A percentile compares a stretch with the other conserved stretches of the same genome.
Evolutionary conservation across 345 rosid species (phyloP).

Genomic region (Viola odorata): DNA sequence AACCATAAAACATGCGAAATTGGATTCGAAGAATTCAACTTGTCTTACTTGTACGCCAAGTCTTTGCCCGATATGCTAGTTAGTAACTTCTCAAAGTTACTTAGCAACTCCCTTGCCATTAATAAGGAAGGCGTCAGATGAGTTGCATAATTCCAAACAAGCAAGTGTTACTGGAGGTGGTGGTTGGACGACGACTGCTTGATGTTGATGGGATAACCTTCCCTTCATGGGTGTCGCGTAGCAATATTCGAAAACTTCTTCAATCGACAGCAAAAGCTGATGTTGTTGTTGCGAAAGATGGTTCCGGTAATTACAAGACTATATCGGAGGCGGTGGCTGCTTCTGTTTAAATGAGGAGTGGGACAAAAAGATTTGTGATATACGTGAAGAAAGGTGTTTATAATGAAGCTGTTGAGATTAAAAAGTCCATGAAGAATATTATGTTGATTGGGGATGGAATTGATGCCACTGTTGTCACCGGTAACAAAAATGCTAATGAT

Average conservation of each 20-base stretch:
- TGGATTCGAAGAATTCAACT: conserved; percentile 61
- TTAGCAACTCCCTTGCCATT: conserved; percentile 71
- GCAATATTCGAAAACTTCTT: conserved; percentile 52
- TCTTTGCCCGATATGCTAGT: conserved; percentile 30
- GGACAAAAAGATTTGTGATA: conserved; percentile 46
- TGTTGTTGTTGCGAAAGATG: conserved; percentile 81
- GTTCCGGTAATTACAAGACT: conserved; percentile 60
- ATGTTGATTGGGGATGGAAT: conserved; percentile 85
- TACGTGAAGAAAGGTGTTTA: conserved; percentile 74
- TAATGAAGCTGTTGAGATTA: conserved; percentile 54
- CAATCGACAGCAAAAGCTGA: conserved; percentile 38
- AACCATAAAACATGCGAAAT: conserved; percentile 66
- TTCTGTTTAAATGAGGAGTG: conserved; percentile 22
- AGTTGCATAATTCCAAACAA: background rate
- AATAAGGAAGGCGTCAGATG: conserved; percentile 38
- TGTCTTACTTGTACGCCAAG: conserved; percentile 26
- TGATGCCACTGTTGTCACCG: conserved; percentile 62
- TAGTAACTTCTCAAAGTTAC: conserved; percentile 49
- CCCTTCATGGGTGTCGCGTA: conserved; percentile 60
- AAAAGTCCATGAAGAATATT: conserved; percentile 47
- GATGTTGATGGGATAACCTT: conserved; percentile 23
- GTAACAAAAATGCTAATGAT: conserved; percentile 39
- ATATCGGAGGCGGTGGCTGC: conserved; percentile 64
- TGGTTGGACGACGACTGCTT: conserved; percentile 35
- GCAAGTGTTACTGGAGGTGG: background rate